Conservation (phyloP, 768 basidiomycete genomes). For the Lepiota brunneoincarnata region DNA sequence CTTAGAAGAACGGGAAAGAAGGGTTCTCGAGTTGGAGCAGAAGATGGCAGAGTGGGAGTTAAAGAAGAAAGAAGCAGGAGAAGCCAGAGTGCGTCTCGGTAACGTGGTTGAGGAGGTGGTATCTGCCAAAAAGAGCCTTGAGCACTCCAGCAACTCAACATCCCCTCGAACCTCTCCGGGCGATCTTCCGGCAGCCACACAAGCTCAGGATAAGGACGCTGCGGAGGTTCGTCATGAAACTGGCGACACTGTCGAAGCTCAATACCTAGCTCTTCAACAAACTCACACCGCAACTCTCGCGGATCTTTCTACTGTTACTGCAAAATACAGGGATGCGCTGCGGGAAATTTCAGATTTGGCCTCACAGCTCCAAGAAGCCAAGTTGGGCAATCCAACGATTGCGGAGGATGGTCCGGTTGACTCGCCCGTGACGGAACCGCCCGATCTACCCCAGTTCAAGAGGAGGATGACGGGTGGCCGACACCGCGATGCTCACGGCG, state of each 20-base stretch:
- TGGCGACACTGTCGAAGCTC: conserved; percentile 47
- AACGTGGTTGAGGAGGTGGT: conserved; percentile 69
- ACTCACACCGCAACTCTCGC: conserved; percentile 78
- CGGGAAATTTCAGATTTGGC: conserved; percentile 92
- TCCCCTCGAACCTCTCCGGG: conserved; percentile 20
- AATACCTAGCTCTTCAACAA: conserved; percentile 75
- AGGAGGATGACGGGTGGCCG: conserved; percentile 53
- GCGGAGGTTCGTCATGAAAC: conserved; percentile 17
- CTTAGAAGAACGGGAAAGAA: conserved; percentile 78
- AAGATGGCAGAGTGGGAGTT: conserved; percentile 79
- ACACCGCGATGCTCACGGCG: conserved; percentile 43
- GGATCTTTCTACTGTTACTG: conserved; percentile 73
- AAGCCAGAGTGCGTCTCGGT: conserved; percentile 65
- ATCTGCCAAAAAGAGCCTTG: conserved; percentile 64
- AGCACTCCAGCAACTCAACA: conserved; percentile 33
- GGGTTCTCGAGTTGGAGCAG: conserved; percentile 71
- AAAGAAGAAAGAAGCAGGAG: conserved; percentile 64
- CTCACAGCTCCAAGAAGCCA: conserved; percentile 86
- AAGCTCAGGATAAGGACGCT: conserved; percentile 11
- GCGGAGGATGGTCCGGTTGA: conserved; percentile 30
- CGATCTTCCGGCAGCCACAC: conserved; percentile 22
- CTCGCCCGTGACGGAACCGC: conserved; percentile 42
- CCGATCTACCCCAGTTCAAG: conserved; percentile 39
- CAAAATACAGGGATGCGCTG: conserved; percentile 86
- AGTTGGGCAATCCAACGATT: conserved; percentile 53